A percentile compares a stretch with the other conserved stretches of the same genome.
These are phyloP conservation scores for Nemania bipapillata DNA, from an alignment of 2,329 filamentous ascomycete species.

Conservation along the genomic window DNA sequence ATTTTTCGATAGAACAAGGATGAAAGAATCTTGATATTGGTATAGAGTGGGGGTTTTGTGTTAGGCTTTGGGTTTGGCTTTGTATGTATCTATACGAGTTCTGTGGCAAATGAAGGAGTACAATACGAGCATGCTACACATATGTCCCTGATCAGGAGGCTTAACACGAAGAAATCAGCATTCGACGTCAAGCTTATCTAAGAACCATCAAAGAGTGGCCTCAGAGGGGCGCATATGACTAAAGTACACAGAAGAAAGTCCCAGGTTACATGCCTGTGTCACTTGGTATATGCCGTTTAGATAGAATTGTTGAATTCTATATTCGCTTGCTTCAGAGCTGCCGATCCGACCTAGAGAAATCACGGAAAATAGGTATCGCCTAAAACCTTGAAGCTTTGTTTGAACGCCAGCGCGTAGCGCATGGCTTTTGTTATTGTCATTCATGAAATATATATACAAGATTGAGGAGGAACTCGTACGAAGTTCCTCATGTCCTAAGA, in stretches of 20 bases:
- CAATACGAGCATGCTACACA: background rate
- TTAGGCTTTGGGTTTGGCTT: background rate
- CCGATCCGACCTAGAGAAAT: background rate
- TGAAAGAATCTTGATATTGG: background rate
- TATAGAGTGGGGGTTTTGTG: background rate
- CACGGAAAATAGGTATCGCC: too few relatives aligned
- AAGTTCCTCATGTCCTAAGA: conserved; percentile 12
- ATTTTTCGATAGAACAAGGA: background rate
- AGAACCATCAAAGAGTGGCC: too few relatives aligned
- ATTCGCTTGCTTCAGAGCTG: background rate
- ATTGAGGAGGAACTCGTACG: conserved; percentile 5
- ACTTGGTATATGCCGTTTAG: too few relatives aligned
- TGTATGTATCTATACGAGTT: background rate
- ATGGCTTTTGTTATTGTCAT: conserved; percentile 26
- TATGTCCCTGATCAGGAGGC: background rate
- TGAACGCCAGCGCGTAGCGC: conserved; percentile 9
- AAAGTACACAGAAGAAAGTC: too few relatives aligned
- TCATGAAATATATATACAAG: conserved; percentile 35
- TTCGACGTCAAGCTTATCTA: too few relatives aligned
- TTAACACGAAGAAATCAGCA: too few relatives aligned
- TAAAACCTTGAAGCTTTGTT: background rate
- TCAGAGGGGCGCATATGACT: too few relatives aligned
- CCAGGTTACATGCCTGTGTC: too few relatives aligned
- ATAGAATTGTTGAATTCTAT: too few relatives aligned
- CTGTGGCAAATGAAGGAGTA: background rate